Percentiles rank a stretch among this genome's conserved stretches.
These are phyloP conservation scores for Guyanaporus albipodus DNA, from an alignment of 768 basidiomycete species.

Conservation along the genomic window DNA sequence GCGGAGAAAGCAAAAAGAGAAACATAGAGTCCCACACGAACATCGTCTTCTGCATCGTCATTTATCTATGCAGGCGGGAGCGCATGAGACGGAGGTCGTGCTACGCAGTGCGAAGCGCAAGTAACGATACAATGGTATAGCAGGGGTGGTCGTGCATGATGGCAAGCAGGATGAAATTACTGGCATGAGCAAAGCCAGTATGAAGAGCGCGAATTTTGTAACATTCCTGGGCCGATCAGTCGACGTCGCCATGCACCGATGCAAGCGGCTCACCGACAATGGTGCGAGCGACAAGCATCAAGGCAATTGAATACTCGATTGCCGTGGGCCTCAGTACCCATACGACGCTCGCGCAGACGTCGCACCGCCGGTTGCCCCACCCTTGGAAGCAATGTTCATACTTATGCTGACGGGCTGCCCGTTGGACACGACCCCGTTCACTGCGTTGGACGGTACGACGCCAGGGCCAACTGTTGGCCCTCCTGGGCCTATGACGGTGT, in stretches of 20 bases:
- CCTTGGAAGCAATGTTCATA: constrained; percentile 39
- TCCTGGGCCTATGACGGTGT: constrained; percentile 48
- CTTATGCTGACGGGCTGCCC: constrained; percentile 42
- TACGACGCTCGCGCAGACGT: constrained; percentile 36
- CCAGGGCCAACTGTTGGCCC: constrained; percentile 30
- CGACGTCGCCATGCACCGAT: background rate
- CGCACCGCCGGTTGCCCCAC: constrained; percentile 29
- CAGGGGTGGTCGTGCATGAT: constrained; percentile 11
- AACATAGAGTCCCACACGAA: constrained; percentile 18
- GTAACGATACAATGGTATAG: constrained; percentile 10
- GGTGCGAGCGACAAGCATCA: constrained; percentile 6
- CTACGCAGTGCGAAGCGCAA: constrained; percentile 4
- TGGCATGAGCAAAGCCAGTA: constrained; percentile 14
- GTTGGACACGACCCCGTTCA: constrained; percentile 24
- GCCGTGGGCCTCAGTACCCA: constrained; percentile 32
- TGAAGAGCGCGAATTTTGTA: constrained; percentile 17
- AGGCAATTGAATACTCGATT: constrained; percentile 1
- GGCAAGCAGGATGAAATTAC: constrained; percentile 15
- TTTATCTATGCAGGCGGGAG: constrained; percentile 18
- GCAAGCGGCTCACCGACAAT: constrained; percentile 14
- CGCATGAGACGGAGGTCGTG: constrained; percentile 2
- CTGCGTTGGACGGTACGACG: constrained; percentile 26
- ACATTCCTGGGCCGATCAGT: constrained; percentile 11
- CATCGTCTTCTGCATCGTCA: constrained; percentile 19
- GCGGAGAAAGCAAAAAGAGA: constrained; percentile 12